These are phyloP conservation scores for Colletotrichum somersetense DNA, from an alignment of 2,329 filamentous ascomycete genomes.

Conservation along the genomic window DNA sequence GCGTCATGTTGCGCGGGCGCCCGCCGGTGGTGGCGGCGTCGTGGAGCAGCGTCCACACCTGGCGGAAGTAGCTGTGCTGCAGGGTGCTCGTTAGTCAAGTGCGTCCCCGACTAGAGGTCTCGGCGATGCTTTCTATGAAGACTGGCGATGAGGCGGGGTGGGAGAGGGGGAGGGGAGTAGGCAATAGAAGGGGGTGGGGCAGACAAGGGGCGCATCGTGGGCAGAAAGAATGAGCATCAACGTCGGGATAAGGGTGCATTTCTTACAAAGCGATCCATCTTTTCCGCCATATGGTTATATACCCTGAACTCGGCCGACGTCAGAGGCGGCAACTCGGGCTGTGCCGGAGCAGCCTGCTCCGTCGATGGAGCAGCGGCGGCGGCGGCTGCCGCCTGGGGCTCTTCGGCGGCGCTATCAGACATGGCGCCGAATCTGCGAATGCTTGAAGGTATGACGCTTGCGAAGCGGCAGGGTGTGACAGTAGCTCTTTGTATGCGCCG, in stretches of 20 bases:
- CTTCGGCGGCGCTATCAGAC: conserved; percentile 28
- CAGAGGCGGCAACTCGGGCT: conserved; percentile 67
- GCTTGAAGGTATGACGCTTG: neutral
- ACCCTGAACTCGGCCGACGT: conserved; percentile 74
- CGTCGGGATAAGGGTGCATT: conserved; percentile 1
- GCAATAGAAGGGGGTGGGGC: no score
- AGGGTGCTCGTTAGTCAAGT: conserved; percentile 36
- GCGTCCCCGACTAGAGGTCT: neutral
- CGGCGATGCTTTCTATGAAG: neutral
- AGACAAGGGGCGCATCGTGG: no score
- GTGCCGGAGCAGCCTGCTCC: neutral
- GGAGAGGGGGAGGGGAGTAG: no score
- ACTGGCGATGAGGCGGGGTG: neutral
- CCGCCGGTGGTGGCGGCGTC: conserved; percentile 70
- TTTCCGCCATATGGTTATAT: conserved; percentile 80
- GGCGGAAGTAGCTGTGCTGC: conserved; percentile 82
- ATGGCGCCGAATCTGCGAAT: neutral
- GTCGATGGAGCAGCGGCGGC: neutral
- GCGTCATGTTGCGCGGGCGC: conserved; percentile 73
- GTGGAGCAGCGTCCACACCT: conserved; percentile 79
- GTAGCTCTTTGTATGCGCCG: neutral
- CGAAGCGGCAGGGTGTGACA: neutral
- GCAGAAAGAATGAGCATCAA: neutral
- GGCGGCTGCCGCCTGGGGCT: conserved; percentile 3
- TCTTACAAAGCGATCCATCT: conserved; percentile 80